Percentiles rank a stretch among this genome's conserved stretches.
Evolutionary conservation across 768 basidiomycete species (phyloP).

Genomic region (Kwoniella bestiolae): DNA sequence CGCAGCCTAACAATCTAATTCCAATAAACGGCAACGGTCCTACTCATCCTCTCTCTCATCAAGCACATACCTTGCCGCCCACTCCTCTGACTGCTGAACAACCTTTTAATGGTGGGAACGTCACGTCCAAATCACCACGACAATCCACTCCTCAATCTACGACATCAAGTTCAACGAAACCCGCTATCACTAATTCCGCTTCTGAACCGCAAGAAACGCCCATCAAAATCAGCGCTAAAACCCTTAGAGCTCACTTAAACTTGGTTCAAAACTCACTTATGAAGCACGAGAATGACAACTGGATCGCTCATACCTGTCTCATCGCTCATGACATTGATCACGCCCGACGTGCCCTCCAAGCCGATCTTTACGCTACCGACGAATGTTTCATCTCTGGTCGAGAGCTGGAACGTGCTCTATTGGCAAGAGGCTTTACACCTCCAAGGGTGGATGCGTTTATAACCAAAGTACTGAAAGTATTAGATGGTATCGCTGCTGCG

Average conservation of each 20-base stretch:
- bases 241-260: slow-evolving; percentile 26
- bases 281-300: slow-evolving; percentile 43
- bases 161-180: slow-evolving; percentile 20
- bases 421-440: slow-evolving; percentile 34
- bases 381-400: slow-evolving; percentile 41
- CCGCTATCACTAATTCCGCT: slow-evolving; percentile 48
- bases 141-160: slow-evolving; percentile 8
- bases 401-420: slow-evolving; percentile 38
- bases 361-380: slow-evolving; percentile 49
- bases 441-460: slow-evolving; percentile 45
- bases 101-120: neutral
- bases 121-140: neutral
- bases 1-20: neutral
- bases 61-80: slow-evolving; percentile 19
- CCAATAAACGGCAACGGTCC: neutral
- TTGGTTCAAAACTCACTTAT: slow-evolving; percentile 32
- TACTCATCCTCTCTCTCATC: slow-evolving; percentile 3
- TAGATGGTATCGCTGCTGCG: slow-evolving; percentile 49
- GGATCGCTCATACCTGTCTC: slow-evolving; percentile 51
- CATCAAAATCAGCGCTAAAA: slow-evolving; percentile 36
- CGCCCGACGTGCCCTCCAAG: slow-evolving; percentile 43
- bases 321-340: slow-evolving; percentile 46
- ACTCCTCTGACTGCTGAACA: slow-evolving; percentile 34
- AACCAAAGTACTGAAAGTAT: slow-evolving; percentile 47
- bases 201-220: slow-evolving; percentile 46